Evolutionary conservation across 768 basidiomycete genomes (phyloP), one percentile per base, ranked within the genome.

Genomic region (Coprinopsis marcescibilis): DNA sequence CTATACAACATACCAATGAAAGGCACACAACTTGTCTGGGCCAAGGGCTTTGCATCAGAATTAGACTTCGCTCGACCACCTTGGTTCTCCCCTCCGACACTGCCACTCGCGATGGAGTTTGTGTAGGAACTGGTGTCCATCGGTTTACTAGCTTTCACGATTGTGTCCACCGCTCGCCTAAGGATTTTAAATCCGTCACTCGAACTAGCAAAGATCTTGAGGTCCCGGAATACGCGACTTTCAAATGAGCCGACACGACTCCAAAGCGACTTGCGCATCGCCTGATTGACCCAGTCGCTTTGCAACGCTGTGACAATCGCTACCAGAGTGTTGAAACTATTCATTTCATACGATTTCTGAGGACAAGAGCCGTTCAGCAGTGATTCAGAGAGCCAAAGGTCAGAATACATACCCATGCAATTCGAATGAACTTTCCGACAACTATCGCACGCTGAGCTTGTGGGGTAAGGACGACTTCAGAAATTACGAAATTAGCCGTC

Each of bases 221-320:
- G 66, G 57, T 88, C 85, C 24, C 76, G 71, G 65, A 84, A 78
- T 57, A 92, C 77, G 21, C 87, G 80, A 50, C 65, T 73, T 59
- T 93, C 89, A 70, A 78, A 85, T 6, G 74, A 66, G 4, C 80
- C 77, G 15, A 92, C 69, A 19, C 80, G 76, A 40, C 69, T 69
- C 83, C 85, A 86, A 10, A 58, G 61, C 20, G 75, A 68, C 41
- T 80, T 80, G 35, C 71, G 68, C 75, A 92, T 82, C 6, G 81
- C 82, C 45, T 71, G 74, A 38, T 66, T 68, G 10, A 90, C 82
- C 76, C 79, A 81, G 5, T 81, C 77, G 50, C 74, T 81, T 37
- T 78, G 76, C 35, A 96, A 70, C 2, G 84, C 91, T 5, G 80
- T 73, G 35, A 95, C 78, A 45, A 96, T 78, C 19, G 90, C 89